Conservation (phyloP, 148 eudicot species). For the Diospyros kaki region DNA sequence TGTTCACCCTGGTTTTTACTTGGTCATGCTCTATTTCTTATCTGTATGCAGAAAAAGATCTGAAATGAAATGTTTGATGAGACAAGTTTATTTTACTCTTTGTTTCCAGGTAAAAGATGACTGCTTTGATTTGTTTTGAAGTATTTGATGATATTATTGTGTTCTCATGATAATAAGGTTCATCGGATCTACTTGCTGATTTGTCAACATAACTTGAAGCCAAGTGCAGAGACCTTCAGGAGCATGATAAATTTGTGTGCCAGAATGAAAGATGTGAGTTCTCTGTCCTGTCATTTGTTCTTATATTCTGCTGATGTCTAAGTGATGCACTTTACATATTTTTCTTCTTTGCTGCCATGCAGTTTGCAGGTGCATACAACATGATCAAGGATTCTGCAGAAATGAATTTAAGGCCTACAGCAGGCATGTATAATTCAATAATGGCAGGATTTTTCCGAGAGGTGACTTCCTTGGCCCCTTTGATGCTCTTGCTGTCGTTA, state of each 20-base stretch:
- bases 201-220: slow-evolving; percentile 35
- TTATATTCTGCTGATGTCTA: neutral
- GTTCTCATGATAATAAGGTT: slow-evolving; percentile 39
- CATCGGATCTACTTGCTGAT: slow-evolving; percentile 62
- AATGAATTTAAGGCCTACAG: slow-evolving; percentile 41
- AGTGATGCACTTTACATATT: slow-evolving; percentile 2
- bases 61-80: neutral
- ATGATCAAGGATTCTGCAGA: slow-evolving; percentile 51
- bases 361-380: slow-evolving; percentile 74
- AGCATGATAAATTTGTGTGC: slow-evolving; percentile 59
- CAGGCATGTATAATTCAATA: slow-evolving; percentile 70
- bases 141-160: neutral
- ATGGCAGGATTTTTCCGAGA: slow-evolving; percentile 75
- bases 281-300: slow-evolving; percentile 7
- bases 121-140: no score
- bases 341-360: slow-evolving; percentile 19
- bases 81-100: neutral
- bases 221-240: slow-evolving; percentile 66
- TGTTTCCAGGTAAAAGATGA: neutral
- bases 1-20: neutral
- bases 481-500: slow-evolving; percentile 2
- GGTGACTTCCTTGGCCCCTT: slow-evolving; percentile 37
- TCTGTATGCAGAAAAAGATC: neutral
- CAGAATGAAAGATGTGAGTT: slow-evolving; percentile 90
- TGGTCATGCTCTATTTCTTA: neutral